Percentiles rank a stretch among this genome's conserved stretches.
Evolutionary conservation across 2,329 filamentous ascomycete genomes (phyloP).

Genomic region (Colletotrichum tropicicola): DNA sequence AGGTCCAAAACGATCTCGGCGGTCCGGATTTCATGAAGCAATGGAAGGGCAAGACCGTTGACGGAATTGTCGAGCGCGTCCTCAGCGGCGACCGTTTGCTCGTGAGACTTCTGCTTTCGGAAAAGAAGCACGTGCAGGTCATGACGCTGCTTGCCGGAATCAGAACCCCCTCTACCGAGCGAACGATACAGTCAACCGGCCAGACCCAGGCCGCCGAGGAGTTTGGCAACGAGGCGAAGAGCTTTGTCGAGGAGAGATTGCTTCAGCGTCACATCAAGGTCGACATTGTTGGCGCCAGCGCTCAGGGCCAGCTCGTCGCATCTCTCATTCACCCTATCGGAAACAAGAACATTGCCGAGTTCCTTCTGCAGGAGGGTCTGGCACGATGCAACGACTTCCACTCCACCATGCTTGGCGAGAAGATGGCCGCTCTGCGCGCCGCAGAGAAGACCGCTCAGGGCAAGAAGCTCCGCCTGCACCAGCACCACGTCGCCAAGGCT

Average conservation of each 20-base stretch:
- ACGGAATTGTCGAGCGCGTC: slow-evolving; percentile 89
- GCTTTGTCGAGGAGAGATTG: slow-evolving; percentile 86
- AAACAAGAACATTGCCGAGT: slow-evolving; percentile 81
- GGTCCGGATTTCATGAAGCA: slow-evolving; percentile 82
- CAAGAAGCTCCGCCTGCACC: slow-evolving; percentile 81
- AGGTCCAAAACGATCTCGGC: slow-evolving; percentile 83
- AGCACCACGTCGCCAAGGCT: slow-evolving; percentile 78
- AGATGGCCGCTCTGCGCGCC: slow-evolving; percentile 86
- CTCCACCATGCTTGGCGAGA: slow-evolving; percentile 86
- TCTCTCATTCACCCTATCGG: slow-evolving; percentile 87
- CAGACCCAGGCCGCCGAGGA: slow-evolving; percentile 87
- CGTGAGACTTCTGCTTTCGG: slow-evolving; percentile 80
- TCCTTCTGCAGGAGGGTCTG: slow-evolving; percentile 87
- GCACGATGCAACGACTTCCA: slow-evolving; percentile 96
- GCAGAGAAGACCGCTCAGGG: slow-evolving; percentile 88
- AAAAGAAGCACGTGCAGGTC: slow-evolving; percentile 87
- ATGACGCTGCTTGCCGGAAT: slow-evolving; percentile 91
- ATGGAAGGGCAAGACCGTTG: slow-evolving; percentile 86
- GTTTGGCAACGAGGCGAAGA: slow-evolving; percentile 86
- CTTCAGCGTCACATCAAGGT: slow-evolving; percentile 88
- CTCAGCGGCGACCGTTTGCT: slow-evolving; percentile 91
- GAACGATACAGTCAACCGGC: slow-evolving; percentile 80
- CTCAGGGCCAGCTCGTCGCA: slow-evolving; percentile 91
- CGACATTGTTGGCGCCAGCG: slow-evolving; percentile 85
- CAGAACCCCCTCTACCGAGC: slow-evolving; percentile 87